Percentiles rank a stretch among this genome's conserved stretches.
These are phyloP conservation scores for Agrocybe chaxingu DNA, from an alignment of 768 basidiomycete genomes.

Conservation along the genomic window DNA sequence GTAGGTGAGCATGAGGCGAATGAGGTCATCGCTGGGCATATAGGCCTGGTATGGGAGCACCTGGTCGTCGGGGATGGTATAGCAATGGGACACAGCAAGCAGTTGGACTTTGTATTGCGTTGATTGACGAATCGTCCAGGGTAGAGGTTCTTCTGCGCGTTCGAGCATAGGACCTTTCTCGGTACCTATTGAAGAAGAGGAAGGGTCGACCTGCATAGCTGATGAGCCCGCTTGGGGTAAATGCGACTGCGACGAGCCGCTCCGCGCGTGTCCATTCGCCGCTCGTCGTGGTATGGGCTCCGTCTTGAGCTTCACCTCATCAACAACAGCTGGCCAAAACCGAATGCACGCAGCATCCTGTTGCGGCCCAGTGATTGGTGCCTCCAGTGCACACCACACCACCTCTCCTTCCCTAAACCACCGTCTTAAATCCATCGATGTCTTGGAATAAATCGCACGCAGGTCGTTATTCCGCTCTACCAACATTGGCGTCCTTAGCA, in stretches of 20 bases:
- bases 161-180: slow-evolving; percentile 20
- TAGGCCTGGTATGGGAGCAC: slow-evolving; percentile 78
- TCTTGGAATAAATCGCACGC: slow-evolving; percentile 48
- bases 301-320: slow-evolving; percentile 50
- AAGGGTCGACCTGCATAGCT: slow-evolving; percentile 4
- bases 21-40: slow-evolving; percentile 48
- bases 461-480: slow-evolving; percentile 66
- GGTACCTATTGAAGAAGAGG: slow-evolving; percentile 3
- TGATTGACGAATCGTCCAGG: slow-evolving; percentile 63
- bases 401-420: slow-evolving; percentile 70
- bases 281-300: slow-evolving; percentile 30
- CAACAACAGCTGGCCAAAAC: slow-evolving; percentile 75
- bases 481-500: slow-evolving; percentile 44
- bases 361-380: slow-evolving; percentile 42
- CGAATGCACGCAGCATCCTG: slow-evolving; percentile 43
- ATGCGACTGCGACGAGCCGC: background rate
- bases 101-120: slow-evolving; percentile 66
- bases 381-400: slow-evolving; percentile 62
- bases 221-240: slow-evolving; percentile 10
- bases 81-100: slow-evolving; percentile 50
- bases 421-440: slow-evolving; percentile 43
- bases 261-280: background rate
- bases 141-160: slow-evolving; percentile 20
- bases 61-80: slow-evolving; percentile 48
- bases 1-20: slow-evolving; percentile 44